A percentile compares a stretch with the other conserved stretches of the same genome.
These are phyloP conservation scores for Drechslerella stenobrocha DNA, from an alignment of 2,329 filamentous ascomycete species.

Conservation along the genomic window DNA sequence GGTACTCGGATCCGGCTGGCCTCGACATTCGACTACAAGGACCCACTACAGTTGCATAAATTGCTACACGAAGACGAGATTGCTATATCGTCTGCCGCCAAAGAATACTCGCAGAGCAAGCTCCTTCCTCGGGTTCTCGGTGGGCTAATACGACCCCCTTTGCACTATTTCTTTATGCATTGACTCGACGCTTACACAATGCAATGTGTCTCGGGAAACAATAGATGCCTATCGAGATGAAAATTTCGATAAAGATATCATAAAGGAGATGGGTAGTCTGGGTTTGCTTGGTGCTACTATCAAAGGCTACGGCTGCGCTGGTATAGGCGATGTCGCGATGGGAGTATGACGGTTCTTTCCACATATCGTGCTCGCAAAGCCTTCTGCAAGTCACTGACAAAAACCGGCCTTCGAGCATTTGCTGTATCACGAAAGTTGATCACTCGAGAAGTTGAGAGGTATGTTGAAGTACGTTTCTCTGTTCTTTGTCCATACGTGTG, in stretches of 20 bases:
- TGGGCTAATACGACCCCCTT: conserved; percentile 62
- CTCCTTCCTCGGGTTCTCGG: conserved; percentile 82
- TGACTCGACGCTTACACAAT: too few relatives aligned
- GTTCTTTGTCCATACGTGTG: not conserved
- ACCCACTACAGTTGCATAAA: conserved; percentile 74
- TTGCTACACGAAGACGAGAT: conserved; percentile 87
- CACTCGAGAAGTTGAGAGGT: conserved; percentile 76
- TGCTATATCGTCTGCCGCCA: conserved; percentile 85
- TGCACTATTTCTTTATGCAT: too few relatives aligned
- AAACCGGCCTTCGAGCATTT: too few relatives aligned
- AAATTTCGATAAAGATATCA: conserved; percentile 79
- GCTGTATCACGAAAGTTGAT: conserved; percentile 63
- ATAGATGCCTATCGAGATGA: conserved; percentile 84
- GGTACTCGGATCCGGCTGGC: conserved; percentile 16
- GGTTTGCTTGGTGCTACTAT: conserved; percentile 86
- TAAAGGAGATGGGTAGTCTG: conserved; percentile 88
- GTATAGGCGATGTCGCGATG: conserved; percentile 83
- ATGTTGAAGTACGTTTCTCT: not conserved
- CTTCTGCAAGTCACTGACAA: conserved; percentile 5
- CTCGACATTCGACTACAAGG: conserved; percentile 79
- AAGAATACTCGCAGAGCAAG: conserved; percentile 89
- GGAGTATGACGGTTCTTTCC: conserved; percentile 57
- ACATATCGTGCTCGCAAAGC: not conserved
- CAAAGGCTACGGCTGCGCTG: conserved; percentile 83
- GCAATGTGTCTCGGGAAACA: not conserved